Evolutionary conservation across 148 eudicot genomes (phyloP).

Genomic region (Silene conica): DNA sequence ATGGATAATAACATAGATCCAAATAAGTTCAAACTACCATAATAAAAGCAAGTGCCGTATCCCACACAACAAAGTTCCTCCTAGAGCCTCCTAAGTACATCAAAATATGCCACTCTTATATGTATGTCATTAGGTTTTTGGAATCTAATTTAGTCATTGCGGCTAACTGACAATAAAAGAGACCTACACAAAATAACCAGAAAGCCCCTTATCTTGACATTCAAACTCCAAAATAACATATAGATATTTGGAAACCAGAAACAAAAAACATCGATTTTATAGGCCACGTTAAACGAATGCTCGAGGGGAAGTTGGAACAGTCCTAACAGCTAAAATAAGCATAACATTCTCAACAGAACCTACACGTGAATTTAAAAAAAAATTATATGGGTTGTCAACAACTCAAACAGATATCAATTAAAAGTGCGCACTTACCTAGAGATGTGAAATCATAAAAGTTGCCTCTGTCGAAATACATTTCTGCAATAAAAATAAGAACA

Average conservation of each 20-base stretch:
- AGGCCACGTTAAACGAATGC: neutral
- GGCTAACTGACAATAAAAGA: neutral
- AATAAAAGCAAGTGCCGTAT: neutral
- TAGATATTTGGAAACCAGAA: neutral
- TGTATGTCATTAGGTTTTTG: neutral
- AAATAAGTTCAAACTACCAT: neutral
- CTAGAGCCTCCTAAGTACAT: neutral
- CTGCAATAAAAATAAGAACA: conserved; percentile 43
- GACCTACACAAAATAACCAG: neutral
- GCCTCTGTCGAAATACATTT: conserved; percentile 86
- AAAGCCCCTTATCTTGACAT: neutral
- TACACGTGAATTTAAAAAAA: too few species aligned
- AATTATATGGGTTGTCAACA: neutral
- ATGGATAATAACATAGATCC: conserved; percentile 1
- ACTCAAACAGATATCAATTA: neutral
- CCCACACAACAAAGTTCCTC: neutral
- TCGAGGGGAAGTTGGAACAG: neutral
- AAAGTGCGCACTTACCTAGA: conserved; percentile 50
- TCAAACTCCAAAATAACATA: neutral
- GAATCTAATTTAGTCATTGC: neutral
- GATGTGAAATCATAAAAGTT: conserved; percentile 90
- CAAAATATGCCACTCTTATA: neutral
- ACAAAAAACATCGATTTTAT: too few species aligned
- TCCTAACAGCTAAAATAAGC: neutral
- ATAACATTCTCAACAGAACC: neutral